Conservation (phyloP, 1,284 basidiomycete genomes). For the Lentinula novae-zelandiae region DNA sequence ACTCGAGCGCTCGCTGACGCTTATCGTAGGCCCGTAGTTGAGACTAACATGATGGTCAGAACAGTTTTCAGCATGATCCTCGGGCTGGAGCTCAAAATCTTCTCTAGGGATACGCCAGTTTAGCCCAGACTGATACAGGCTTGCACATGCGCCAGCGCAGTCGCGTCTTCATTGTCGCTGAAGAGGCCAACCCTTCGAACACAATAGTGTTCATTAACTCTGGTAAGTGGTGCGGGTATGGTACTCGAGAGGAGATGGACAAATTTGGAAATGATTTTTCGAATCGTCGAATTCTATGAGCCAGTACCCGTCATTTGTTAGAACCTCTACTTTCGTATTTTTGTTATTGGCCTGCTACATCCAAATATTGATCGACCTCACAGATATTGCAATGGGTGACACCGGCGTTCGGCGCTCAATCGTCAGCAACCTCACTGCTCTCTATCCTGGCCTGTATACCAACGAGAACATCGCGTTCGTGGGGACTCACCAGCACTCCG, state of each 20-base stretch:
- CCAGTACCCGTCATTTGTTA: too few species aligned
- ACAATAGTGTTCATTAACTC: conserved; percentile 77
- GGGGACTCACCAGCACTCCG: conserved; percentile 75
- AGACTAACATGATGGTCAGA: conserved; percentile 73
- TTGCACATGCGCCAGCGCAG: conserved; percentile 78
- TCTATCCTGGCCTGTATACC: conserved; percentile 64
- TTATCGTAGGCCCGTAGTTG: conserved; percentile 57
- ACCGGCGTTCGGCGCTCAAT: conserved; percentile 72
- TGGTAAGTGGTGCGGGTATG: conserved; percentile 32
- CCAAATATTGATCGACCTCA: not conserved
- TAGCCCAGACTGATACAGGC: conserved; percentile 71
- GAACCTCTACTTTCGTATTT: not conserved
- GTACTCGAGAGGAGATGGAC: not conserved
- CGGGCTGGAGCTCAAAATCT: not conserved
- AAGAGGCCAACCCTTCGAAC: conserved; percentile 48
- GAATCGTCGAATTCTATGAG: not conserved
- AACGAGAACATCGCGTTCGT: conserved; percentile 74
- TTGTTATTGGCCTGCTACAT: not conserved
- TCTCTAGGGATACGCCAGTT: conserved; percentile 65
- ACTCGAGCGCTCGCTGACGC: not conserved
- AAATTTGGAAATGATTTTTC: not conserved
- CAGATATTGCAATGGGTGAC: conserved; percentile 80
- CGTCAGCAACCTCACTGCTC: conserved; percentile 49
- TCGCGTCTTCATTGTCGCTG: conserved; percentile 75
- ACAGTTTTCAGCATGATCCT: conserved; percentile 2